Conservation (phyloP, 208 protist genomes). For the Trypanosoma rangeli region DNA sequence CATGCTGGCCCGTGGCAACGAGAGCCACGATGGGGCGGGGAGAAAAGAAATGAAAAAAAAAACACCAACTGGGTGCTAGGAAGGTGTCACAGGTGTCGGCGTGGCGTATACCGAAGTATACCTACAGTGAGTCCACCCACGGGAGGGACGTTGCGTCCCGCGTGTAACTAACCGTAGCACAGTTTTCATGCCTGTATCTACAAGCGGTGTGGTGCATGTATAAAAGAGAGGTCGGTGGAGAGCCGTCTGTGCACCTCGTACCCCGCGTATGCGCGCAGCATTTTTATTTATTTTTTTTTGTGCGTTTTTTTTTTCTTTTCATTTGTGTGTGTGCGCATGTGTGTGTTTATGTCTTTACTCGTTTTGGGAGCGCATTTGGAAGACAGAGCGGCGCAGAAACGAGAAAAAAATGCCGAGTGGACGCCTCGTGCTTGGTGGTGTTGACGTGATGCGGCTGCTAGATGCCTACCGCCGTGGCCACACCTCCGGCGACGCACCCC, state of each 20-base stretch:
- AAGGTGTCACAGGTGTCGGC: not conserved
- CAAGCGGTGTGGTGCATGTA: not conserved
- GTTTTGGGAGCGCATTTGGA: not conserved
- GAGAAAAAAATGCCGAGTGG: not conserved
- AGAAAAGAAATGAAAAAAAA: not conserved
- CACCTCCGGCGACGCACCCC: not conserved
- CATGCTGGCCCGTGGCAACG: no score
- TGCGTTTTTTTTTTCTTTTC: slow-evolving; percentile 10
- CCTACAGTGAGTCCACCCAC: no score
- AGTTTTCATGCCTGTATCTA: not conserved
- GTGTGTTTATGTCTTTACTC: not conserved
- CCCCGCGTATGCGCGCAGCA: not conserved
- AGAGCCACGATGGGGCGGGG: no score
- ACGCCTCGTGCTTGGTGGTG: not conserved
- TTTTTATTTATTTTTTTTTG: slow-evolving; percentile 6
- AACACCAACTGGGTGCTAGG: not conserved
- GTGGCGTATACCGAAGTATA: not conserved
- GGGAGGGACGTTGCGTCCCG: not conserved
- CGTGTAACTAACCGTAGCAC: not conserved
- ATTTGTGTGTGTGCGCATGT: slow-evolving; percentile 13
- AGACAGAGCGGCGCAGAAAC: not conserved
- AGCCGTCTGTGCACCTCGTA: not conserved
- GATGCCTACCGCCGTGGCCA: slow-evolving; percentile 17
- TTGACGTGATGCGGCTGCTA: slow-evolving; percentile 20
- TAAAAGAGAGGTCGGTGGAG: not conserved